These are phyloP conservation scores for Diaporthe citrichinensis DNA, from an alignment of 2,329 filamentous ascomycete genomes.

Conservation along the genomic window DNA sequence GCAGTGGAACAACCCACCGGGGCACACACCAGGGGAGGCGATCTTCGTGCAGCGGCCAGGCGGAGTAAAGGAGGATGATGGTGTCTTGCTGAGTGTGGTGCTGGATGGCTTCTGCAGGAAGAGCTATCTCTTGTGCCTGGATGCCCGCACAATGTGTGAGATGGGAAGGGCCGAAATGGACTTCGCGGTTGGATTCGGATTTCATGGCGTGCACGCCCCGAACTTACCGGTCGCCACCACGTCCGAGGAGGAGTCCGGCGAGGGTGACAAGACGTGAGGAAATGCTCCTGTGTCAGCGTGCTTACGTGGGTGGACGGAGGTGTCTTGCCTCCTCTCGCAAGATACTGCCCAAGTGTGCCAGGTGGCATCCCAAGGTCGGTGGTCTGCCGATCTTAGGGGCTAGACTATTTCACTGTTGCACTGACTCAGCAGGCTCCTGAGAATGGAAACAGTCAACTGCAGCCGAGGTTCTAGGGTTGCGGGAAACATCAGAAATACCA, in stretches of 20 bases:
- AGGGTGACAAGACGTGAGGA: background rate
- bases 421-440: background rate
- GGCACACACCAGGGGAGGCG: slow-evolving; percentile 78
- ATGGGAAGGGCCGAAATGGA: slow-evolving; percentile 73
- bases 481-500: slow-evolving; percentile 21
- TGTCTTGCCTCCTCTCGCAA: background rate
- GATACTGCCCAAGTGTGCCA: background rate
- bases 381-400: background rate
- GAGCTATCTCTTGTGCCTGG: slow-evolving; percentile 77
- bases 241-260: background rate
- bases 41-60: slow-evolving; percentile 73
- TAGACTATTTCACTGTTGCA: background rate
- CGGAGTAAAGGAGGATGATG: slow-evolving; percentile 51
- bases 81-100: slow-evolving; percentile 64
- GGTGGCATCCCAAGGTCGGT: background rate
- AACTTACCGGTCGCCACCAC: background rate
- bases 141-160: slow-evolving; percentile 75
- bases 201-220: slow-evolving; percentile 67
- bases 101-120: slow-evolving; percentile 70
- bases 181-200: slow-evolving; percentile 73
- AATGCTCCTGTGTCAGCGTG: background rate
- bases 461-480: background rate
- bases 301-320: too few species aligned
- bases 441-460: slow-evolving; percentile 3
- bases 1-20: slow-evolving; percentile 70